Base-by-base conservation (phyloP, 441 rosid genomes). In the Populus trichocarpa region DNA sequence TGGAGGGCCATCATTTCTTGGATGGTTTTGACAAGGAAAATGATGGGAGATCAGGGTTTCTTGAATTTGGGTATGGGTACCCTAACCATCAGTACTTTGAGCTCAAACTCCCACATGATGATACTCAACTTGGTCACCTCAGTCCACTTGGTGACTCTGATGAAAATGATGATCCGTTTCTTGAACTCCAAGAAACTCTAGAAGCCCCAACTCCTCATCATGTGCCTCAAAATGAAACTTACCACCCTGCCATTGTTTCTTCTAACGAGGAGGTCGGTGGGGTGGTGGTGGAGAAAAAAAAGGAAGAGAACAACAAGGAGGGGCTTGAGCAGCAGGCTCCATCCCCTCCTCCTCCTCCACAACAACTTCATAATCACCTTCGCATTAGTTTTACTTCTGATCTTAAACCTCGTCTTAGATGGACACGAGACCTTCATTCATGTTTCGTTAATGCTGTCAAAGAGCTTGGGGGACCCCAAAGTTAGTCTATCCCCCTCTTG, bases 401-500 rank as follows among this genome's bases (percentile, higher is more conserved):
- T 7, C 10, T 30, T 22, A 83, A 73, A 74, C 83, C 80, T 42
- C 81, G 82, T 3, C 81, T 82, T 71, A 73, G 75, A n/a, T 85
- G 85, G 85, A 82, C 79, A 59, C 26, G 23, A 0, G 77, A 78
- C 50, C 84, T 83, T 4, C 88, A 85, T 71, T 53, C 18, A 40
- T 61, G 26, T 75, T 85, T 85, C 32, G 67, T 81, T 18, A 26
- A 70, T 42, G 83, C 79, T 38, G 78, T 83, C 57, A 28, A 73
- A 32, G 65, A 61, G 63, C 86, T 85, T 18, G 85, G 88, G 66
- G 88, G 88, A 71, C 63, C 81, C 30, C 23, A 28, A 6, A 77
- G 88, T 83, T 35, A 81, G 86, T 81, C 70, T 71, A 46, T 13
- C 57, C 63, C 80, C 70, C 28, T 70, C 23, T 74, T 59, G 18